Conservation (phyloP, 2,329 filamentous ascomycete genomes). For the Endothia cerciana region DNA sequence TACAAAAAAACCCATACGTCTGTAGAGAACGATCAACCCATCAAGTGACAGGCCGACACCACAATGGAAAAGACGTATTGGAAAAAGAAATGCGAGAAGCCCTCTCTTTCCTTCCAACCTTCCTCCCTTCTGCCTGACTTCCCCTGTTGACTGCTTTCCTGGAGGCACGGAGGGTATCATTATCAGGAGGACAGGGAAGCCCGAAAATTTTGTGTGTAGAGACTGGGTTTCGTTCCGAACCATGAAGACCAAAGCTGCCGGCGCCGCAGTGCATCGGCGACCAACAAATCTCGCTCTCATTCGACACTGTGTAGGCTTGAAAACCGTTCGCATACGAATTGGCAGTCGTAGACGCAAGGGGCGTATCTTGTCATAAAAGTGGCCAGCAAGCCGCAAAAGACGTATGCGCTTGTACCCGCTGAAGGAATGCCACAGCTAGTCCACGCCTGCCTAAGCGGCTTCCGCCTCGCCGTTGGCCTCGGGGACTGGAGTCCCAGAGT, state of each 20-base stretch:
- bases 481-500: conserved; percentile 42
- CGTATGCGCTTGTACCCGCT: conserved; percentile 16
- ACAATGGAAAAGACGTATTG: conserved; percentile 35
- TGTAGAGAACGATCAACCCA: conserved; percentile 25
- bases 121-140: conserved; percentile 22
- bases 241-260: conserved; percentile 16
- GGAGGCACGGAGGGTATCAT: conserved; percentile 30
- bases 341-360: conserved; percentile 20
- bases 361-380: conserved; percentile 23
- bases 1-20: conserved; percentile 45
- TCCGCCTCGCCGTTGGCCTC: conserved; percentile 62
- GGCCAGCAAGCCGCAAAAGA: conserved; percentile 15
- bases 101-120: conserved; percentile 21
- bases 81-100: conserved; percentile 30
- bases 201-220: conserved; percentile 14
- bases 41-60: conserved; percentile 25
- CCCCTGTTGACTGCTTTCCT: conserved; percentile 31
- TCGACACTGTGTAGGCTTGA: conserved; percentile 21
- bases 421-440: conserved; percentile 30
- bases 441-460: conserved; percentile 45
- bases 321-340: conserved; percentile 21
- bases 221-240: conserved; percentile 20
- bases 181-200: conserved; percentile 27
- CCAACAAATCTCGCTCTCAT: conserved; percentile 19
- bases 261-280: conserved; percentile 21